Percentiles rank a stretch among this genome's conserved stretches.
Evolutionary conservation across 495 filamentous ascomycete genomes (phyloP).

Genomic region (Penicillium simplicissimum): DNA sequence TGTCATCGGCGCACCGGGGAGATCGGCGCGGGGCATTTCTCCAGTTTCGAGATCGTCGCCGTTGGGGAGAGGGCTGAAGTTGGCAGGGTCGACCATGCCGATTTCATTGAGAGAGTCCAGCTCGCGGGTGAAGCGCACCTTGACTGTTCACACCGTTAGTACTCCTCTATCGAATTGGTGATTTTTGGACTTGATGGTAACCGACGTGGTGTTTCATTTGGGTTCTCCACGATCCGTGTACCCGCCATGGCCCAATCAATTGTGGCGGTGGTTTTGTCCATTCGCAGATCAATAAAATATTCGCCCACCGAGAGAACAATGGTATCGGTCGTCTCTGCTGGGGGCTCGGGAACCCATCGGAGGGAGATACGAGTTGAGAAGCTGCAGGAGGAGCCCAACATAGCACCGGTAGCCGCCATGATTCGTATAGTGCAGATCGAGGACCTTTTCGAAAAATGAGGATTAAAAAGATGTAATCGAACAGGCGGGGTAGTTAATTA

Average conservation of each 20-base stretch:
- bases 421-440: not conserved
- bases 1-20: conserved; percentile 22
- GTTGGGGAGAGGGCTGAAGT: conserved; percentile 19
- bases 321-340: conserved; percentile 22
- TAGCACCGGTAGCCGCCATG: conserved; percentile 16
- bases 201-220: conserved; percentile 13
- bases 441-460: not conserved
- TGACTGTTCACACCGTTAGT: conserved; percentile 6
- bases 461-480: not conserved
- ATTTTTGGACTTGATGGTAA: not conserved
- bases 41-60: conserved; percentile 26
- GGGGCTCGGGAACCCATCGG: conserved; percentile 20
- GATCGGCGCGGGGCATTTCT: conserved; percentile 26
- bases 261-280: conserved; percentile 19
- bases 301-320: conserved; percentile 20
- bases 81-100: conserved; percentile 15
- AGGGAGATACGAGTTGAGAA: conserved; percentile 22
- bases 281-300: conserved; percentile 21
- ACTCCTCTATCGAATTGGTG: not conserved
- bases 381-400: conserved; percentile 12
- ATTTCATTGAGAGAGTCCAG: conserved; percentile 20
- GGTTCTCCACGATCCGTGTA: conserved; percentile 14
- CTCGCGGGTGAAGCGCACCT: conserved; percentile 20
- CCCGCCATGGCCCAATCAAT: conserved; percentile 31
- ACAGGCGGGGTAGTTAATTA: not conserved